Evolutionary conservation across 345 rosid genomes (phyloP).

Genomic region (Boechera stricta): DNA sequence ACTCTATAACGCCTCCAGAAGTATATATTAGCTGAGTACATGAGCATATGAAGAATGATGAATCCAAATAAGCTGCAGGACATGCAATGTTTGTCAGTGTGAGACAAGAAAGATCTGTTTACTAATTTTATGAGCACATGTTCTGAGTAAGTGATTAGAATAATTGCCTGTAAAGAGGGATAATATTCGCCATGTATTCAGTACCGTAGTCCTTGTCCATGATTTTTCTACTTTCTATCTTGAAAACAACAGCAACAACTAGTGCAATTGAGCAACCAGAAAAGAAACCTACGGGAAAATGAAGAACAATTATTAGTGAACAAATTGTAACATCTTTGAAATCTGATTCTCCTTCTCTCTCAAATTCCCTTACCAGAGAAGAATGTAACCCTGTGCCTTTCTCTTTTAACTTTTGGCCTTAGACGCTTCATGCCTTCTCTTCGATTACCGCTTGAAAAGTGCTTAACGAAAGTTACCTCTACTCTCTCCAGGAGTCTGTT

Average conservation of each 20-base stretch:
- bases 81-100: slow-evolving; percentile 16
- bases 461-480: slow-evolving; percentile 64
- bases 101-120: slow-evolving; percentile 3
- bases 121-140: neutral
- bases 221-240: slow-evolving; percentile 55
- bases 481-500: slow-evolving; percentile 63
- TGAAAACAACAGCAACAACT: slow-evolving; percentile 58
- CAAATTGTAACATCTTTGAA: neutral
- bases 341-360: neutral
- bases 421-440: slow-evolving; percentile 64
- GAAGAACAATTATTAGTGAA: slow-evolving; percentile 18
- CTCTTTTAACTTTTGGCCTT: slow-evolving; percentile 65
- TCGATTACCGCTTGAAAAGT: slow-evolving; percentile 67
- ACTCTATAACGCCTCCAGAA: slow-evolving; percentile 71
- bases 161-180: slow-evolving; percentile 75
- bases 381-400: slow-evolving; percentile 70
- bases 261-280: slow-evolving; percentile 67
- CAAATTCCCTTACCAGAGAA: slow-evolving; percentile 53
- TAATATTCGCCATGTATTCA: slow-evolving; percentile 64
- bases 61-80: slow-evolving; percentile 74
- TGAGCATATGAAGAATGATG: slow-evolving; percentile 65
- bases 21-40: slow-evolving; percentile 62
- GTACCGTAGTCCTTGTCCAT: slow-evolving; percentile 55
- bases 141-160: slow-evolving; percentile 17
- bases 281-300: slow-evolving; percentile 58